Evolutionary conservation across 768 basidiomycete genomes (phyloP), one percentile per base, ranked within the genome.

Genomic region (Udeniomyces megalosporus): DNA sequence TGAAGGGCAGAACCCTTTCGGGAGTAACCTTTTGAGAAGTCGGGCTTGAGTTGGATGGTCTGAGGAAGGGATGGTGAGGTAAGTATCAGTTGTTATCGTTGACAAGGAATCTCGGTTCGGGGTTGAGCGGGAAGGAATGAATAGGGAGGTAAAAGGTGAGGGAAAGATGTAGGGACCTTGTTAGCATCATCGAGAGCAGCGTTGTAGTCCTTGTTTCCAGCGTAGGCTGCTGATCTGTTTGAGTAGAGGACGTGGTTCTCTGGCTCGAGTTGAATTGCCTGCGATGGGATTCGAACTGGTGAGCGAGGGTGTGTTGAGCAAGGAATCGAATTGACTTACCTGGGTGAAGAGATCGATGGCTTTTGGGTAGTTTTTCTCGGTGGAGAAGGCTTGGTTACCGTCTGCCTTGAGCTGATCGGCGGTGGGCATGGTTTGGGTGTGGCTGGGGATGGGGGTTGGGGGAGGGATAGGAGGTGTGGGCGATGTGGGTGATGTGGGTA

Each of bases 371-470:
- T 95, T 82, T 73, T 90, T 95, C 60, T n/a, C n/a, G n/a, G 88
- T 88, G 44, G 86, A 79, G 75, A 96, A 96, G 24, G 92, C 90
- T 71, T 91, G 90, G 80, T 96, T 96, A 70, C 91, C 92, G 71
- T 82, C 82, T 71, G 88, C 86, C 77, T 96, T 96, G 67, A 95
- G 78, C 64, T 81, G 76, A 71, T 78, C 77, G 38, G 38, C 38
- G 17, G 38, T 42, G 10, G 38, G 17, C 38, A 42, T 42, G 38
- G 38, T 17, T 8, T 42, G 8, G 38, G 17, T 42, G 17, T 42
- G 38, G 38, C 8, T 42, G 38, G 38, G 8, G n/a, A n/a, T n/a
- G n/a, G n/a, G 38, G 38, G 38, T 42, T 42, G 38, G 8, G 38
- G 17, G 38, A 8, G 8, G 38, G 17, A 42, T 42, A n/a, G n/a